Base-by-base conservation (phyloP, 805 yeast species). In the Diddensiella transvaalensis region DNA sequence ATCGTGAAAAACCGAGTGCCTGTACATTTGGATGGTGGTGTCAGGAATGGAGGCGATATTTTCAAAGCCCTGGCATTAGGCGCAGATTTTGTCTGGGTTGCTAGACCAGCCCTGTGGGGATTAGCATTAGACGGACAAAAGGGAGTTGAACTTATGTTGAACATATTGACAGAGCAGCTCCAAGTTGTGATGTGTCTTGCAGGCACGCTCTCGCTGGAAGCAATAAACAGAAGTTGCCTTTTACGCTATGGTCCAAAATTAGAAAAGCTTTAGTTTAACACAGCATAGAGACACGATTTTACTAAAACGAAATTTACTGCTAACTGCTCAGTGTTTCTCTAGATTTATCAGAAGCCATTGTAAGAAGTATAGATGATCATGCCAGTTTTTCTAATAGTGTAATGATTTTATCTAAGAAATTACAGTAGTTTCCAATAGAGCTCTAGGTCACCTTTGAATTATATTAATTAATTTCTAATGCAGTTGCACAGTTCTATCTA, bases 21-120 rank as follows among this genome's bases (percentile, higher is more conserved):
- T 46, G 71, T 83, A 5, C 83, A 71, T 56, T 60, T 83, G 22
- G 88, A 83, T 60, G 87, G 87, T 40, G 88, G 88, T 17, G 70
- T 83, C 33, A 71, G 85, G 50, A 70, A 83, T 57, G 88, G 86
- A 4, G 72, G 83, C 2, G 89, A 83, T 62, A 62, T 83, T 10
- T 61, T 83, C 45, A 82, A 82, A 54, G 87, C 87, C 0, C 60
- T 83, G 6, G 80, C 85, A 42, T 68, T 83, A 2, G 89, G 88
- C 4, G 88, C 87, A 5, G 79, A 75, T 39, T 82, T 80, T 15
- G 76, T 72, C 3, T 86, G 88, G 22, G 60, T 83, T 22, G 87
- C 87, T 2, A 70, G 87, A 50, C 84, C 86, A 0, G 79, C 81
- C 52, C 64, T 82, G 10, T 82, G 80, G 62, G 85, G 85, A 39